Evolutionary conservation across 2,329 filamentous ascomycete genomes (phyloP), one percentile per base, ranked within the genome.

Genomic region (Myriosclerotinia duriaeana): DNA sequence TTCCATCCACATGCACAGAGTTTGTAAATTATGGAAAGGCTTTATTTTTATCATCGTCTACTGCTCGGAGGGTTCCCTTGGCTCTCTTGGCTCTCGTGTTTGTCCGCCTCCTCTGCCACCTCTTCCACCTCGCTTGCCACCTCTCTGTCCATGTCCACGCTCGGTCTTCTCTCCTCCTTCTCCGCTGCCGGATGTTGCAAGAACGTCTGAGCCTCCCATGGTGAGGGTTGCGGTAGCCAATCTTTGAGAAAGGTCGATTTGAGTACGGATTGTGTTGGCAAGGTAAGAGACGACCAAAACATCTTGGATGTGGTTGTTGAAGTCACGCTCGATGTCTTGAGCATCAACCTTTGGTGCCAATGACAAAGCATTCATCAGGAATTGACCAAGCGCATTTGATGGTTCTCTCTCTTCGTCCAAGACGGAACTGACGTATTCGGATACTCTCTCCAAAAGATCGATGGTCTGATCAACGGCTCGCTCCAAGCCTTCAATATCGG

Each of bases 241-340:
- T 71, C 94, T 88, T 85, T 98, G 96, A 71, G 93, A 96, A 68
- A 99, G 88, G 77, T 98, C 95, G 82, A 99, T 97, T 83, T 99
- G 95, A 73, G 94, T 98, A 79, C 94, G 92, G 81, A 98, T 97
- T 72, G 93, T 97, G 85, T 98, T 99, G 78, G 95, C 93, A 71
- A 99, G 86, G 83, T 99, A 99, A 73, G 93, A 96, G 75, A 99
- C 93, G 79, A 98, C 93, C 72, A 99, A 88, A 69, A 99, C 93
- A 79, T 99, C 95, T 83, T 99, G 95, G 80, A 99, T 93, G 83
- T 99, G 95, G 84, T 96, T 97, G 87, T 99, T 99, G 87, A 99
- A 99, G 83, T 98, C 93, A 78, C 90, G 86, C 85, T 99, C 95
- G 77, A 99, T 93, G 78, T 96, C 90, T 69, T 88, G 85, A 48